Conservation (phyloP, 2,329 filamentous ascomycete species). For the Chaetomiaceae sp. region DNA sequence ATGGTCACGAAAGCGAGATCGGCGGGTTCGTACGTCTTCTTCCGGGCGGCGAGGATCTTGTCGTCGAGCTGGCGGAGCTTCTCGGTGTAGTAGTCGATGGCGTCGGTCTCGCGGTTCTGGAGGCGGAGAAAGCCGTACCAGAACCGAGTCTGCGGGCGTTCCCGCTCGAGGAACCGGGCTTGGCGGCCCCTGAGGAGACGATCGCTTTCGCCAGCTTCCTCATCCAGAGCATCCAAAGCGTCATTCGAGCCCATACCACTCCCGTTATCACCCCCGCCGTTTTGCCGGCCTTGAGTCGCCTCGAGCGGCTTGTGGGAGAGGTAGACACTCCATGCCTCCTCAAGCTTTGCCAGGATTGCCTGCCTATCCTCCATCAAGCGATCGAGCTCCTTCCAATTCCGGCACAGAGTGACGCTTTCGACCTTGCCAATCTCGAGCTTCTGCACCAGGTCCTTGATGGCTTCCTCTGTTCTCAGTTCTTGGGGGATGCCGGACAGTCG, state of each 20-base stretch:
- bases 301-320: slow-evolving; percentile 52
- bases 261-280: neutral
- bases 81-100: slow-evolving; percentile 92
- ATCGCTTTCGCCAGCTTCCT: slow-evolving; percentile 51
- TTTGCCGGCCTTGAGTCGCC: slow-evolving; percentile 32
- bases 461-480: slow-evolving; percentile 73
- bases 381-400: slow-evolving; percentile 82
- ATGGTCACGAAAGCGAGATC: slow-evolving; percentile 94
- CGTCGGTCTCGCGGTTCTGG: slow-evolving; percentile 71
- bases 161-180: slow-evolving; percentile 40
- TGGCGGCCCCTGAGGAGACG: slow-evolving; percentile 52
- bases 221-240: slow-evolving; percentile 35
- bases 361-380: slow-evolving; percentile 64
- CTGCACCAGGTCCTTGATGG: slow-evolving; percentile 83
- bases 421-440: slow-evolving; percentile 85
- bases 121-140: slow-evolving; percentile 75
- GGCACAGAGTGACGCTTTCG: slow-evolving; percentile 79
- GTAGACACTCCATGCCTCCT: slow-evolving; percentile 78
- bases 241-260: slow-evolving; percentile 28
- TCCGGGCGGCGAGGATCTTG: slow-evolving; percentile 63
- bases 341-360: slow-evolving; percentile 64
- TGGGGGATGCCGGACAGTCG: slow-evolving; percentile 81
- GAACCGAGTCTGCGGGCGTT: slow-evolving; percentile 65
- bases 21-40: slow-evolving; percentile 70
- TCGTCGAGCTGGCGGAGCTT: slow-evolving; percentile 75